Evolutionary conservation across 2,329 filamentous ascomycete genomes (phyloP), one percentile per base, ranked within the genome.

Genomic region (Pseudopyrenochaeta lycopersici): DNA sequence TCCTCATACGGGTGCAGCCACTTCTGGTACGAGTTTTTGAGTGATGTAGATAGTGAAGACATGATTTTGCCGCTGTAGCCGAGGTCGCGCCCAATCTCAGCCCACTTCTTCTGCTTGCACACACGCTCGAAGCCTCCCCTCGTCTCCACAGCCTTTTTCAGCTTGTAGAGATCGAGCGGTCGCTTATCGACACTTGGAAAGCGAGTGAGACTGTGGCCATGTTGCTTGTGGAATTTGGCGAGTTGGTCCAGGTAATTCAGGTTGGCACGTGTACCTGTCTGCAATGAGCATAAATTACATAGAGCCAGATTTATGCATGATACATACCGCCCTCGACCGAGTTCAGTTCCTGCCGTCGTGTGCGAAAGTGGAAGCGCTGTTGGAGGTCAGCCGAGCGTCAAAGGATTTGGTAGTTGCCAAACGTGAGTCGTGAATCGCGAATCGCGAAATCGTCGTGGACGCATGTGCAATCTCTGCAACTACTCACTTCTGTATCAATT

Each of bases 61-160:
- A 99, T 99, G 60, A 99, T 99, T 81, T 99, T 99, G 72, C 95
- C 95, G 72, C 94, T 98, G 77, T 99, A 99, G 49, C 95, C 95
- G 42, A 99, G 80, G 73, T 98, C 95, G 69, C 95, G 88, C 30
- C 95, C 95, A 66, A 99, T 98, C 76, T 99, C 95, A 14, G 95
- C 95, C 95, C 95, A 99, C 80, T 98, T 98, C 79, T 99, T 99
- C 50, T 89, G 84, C 77, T 97, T 97, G 83, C 95, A 99, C 39
- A 99, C 95, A 71, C 91, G 91, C 49, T 97, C 93, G 67, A 99
- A 99, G 2, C 95, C 95, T 41, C 95, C 95, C 58, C 95, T 88
- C 27, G 91, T 89, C 73, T 98, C 95, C 31, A 99, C 95, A 1
- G 94, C 94, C 73, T 98, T 98, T 76, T 98, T 98, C 54, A 99